A percentile compares a stretch with the other conserved stretches of the same genome.
Conservation (phyloP, 2,329 filamentous ascomycete species). For the Colletotrichum musicola region DNA sequence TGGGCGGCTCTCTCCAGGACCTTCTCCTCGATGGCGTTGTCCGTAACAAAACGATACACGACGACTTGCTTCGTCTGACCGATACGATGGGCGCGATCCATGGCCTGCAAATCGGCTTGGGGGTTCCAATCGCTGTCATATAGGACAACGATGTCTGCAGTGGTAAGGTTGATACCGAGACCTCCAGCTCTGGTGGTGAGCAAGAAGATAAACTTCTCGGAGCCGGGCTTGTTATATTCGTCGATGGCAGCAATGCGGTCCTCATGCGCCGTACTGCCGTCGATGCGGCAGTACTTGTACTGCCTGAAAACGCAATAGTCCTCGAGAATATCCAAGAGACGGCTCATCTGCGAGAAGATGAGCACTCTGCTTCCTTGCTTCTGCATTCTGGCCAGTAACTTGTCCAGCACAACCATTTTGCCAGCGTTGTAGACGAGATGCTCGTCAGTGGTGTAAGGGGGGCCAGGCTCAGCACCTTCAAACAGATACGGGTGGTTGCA, state of each 20-base stretch:
- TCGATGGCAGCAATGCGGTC: constrained; percentile 98
- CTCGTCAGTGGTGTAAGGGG: constrained; percentile 97
- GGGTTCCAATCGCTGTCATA: constrained; percentile 99
- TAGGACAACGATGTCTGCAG: constrained; percentile 93
- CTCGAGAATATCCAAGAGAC: constrained; percentile 94
- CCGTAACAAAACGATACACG: constrained; percentile 96
- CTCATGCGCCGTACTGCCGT: constrained; percentile 95
- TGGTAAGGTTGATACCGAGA: constrained; percentile 95
- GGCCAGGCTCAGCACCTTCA: constrained; percentile 95
- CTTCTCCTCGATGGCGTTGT: constrained; percentile 98
- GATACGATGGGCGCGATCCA: constrained; percentile 98
- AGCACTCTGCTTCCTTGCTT: constrained; percentile 93
- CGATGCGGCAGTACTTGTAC: constrained; percentile 97
- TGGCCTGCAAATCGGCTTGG: constrained; percentile 96
- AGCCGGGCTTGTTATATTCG: constrained; percentile 95
- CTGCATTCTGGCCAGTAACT: constrained; percentile 85
- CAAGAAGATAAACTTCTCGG: constrained; percentile 96
- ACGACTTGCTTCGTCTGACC: constrained; percentile 98
- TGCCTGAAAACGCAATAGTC: constrained; percentile 98
- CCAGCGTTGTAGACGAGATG: constrained; percentile 93
- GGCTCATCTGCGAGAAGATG: constrained; percentile 99
- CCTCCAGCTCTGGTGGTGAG: constrained; percentile 96
- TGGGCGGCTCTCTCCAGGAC: constrained; percentile 96
- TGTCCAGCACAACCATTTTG: constrained; percentile 98
- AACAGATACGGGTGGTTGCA: constrained; percentile 99